phyloP scores from a whole-genome alignment of 192 early-diverging fungal genomes.

The Coemansia sp. region DNA sequence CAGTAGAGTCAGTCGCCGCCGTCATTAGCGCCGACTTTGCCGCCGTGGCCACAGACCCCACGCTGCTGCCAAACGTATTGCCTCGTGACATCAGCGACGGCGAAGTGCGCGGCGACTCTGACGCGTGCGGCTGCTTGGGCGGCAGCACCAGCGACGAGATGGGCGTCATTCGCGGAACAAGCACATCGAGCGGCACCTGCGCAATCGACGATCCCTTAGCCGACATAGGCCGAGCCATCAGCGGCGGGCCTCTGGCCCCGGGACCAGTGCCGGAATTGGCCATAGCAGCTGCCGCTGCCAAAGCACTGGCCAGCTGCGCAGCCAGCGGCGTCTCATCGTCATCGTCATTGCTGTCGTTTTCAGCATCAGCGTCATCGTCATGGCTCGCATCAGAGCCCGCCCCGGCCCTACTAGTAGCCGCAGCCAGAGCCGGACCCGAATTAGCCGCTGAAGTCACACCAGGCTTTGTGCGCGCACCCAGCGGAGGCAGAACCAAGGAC shows the following conservation, averaged over 20 bases:
- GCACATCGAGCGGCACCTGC: constrained; percentile 22
- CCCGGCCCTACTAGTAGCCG: neutral
- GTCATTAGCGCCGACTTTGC: neutral
- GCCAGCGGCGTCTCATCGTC: constrained; percentile 50
- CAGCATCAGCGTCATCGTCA: neutral
- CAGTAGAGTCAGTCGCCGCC: neutral
- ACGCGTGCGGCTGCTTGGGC: constrained; percentile 4
- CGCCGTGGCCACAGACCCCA: neutral
- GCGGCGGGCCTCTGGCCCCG: neutral
- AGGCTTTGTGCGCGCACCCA: neutral
- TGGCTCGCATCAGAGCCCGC: neutral
- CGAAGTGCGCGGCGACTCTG: neutral
- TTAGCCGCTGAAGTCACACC: neutral
- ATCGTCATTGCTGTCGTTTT: constrained; percentile 21
- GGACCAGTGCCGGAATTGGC: neutral
- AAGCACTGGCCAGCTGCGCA: constrained; percentile 35
- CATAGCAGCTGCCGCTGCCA: constrained; percentile 18
- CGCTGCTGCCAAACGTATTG: neutral
- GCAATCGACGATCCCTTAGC: constrained; percentile 10
- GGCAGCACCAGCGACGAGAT: constrained; percentile 29
- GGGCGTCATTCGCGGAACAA: constrained; percentile 13
- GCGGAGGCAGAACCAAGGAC: constrained; percentile 25
- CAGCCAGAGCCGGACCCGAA: neutral
- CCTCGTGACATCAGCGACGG: neutral
- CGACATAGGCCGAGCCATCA: constrained; percentile 7